Percentiles rank a stretch among this genome's conserved stretches.
These are phyloP conservation scores for Daedalea quercina DNA, from an alignment of 768 basidiomycete genomes.

Conservation along the genomic window DNA sequence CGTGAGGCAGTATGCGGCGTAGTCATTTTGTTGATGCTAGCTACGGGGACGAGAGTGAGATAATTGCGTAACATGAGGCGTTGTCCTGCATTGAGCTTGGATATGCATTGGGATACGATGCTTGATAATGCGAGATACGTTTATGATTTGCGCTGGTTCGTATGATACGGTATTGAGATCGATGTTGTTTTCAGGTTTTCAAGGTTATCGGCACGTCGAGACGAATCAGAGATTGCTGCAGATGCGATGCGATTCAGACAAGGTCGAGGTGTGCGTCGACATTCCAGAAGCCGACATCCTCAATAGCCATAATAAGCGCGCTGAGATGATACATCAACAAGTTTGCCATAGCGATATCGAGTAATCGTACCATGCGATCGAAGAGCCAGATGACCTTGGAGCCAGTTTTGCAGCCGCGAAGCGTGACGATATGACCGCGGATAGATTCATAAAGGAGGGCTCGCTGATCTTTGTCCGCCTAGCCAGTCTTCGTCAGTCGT, in stretches of 20 bases:
- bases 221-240: conserved; percentile 1
- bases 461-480: conserved; percentile 87
- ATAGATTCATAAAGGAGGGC: conserved; percentile 80
- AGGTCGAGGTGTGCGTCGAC: too few species aligned
- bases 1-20: not conserved
- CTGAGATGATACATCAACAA: too few species aligned
- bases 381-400: conserved; percentile 92
- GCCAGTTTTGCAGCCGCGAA: conserved; percentile 88
- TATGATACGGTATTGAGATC: not conserved
- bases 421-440: conserved; percentile 79
- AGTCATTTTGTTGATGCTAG: not conserved
- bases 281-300: too few species aligned
- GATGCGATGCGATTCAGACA: too few species aligned
- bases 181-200: not conserved
- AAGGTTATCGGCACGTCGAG: not conserved
- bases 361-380: conserved; percentile 45
- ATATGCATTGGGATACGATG: not conserved
- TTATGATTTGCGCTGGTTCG: not conserved
- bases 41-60: not conserved
- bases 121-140: not conserved
- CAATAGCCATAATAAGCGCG: conserved; percentile 61
- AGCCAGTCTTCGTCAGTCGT: conserved; percentile 6
- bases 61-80: not conserved
- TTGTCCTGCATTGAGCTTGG: not conserved
- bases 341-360: conserved; percentile 10